Conservation (phyloP, 495 filamentous ascomycete genomes). For the Annulohypoxylon moriforme region DNA sequence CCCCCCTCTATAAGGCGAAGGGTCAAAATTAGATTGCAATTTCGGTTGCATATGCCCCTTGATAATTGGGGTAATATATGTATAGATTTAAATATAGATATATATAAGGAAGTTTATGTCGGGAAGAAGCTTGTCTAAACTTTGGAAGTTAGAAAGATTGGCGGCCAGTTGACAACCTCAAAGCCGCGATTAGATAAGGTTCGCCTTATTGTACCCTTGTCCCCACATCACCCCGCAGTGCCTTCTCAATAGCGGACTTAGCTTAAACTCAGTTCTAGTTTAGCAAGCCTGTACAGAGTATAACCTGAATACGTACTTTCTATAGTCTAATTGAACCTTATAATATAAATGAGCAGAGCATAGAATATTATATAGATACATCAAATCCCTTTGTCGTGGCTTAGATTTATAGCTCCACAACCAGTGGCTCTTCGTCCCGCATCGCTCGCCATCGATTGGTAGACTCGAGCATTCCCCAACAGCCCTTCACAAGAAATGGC, state of each 20-base stretch:
- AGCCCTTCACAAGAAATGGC: conserved; percentile 56
- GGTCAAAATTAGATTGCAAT: background rate
- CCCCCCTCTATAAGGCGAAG: conserved; percentile 10
- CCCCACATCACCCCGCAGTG: conserved; percentile 25
- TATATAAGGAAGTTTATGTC: background rate
- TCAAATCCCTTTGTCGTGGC: background rate
- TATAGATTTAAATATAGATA: background rate
- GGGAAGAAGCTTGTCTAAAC: conserved; percentile 6
- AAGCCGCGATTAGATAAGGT: conserved; percentile 19
- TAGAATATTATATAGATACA: no score
- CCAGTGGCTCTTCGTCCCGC: conserved; percentile 49
- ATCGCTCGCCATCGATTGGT: conserved; percentile 58
- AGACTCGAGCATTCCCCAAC: conserved; percentile 50
- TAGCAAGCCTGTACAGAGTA: no score
- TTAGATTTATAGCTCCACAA: conserved; percentile 21
- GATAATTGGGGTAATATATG: background rate
- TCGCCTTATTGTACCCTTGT: background rate
- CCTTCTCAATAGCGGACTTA: background rate
- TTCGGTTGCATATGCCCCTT: conserved; percentile 1
- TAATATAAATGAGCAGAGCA: background rate
- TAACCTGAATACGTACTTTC: background rate
- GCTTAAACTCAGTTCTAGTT: background rate
- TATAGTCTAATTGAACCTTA: no score
- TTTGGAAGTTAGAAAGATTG: conserved; percentile 31
- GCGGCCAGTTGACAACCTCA: conserved; percentile 39